Evolutionary conservation across 2,329 filamentous ascomycete genomes (phyloP).

Genomic region (Penicillium thymicola): DNA sequence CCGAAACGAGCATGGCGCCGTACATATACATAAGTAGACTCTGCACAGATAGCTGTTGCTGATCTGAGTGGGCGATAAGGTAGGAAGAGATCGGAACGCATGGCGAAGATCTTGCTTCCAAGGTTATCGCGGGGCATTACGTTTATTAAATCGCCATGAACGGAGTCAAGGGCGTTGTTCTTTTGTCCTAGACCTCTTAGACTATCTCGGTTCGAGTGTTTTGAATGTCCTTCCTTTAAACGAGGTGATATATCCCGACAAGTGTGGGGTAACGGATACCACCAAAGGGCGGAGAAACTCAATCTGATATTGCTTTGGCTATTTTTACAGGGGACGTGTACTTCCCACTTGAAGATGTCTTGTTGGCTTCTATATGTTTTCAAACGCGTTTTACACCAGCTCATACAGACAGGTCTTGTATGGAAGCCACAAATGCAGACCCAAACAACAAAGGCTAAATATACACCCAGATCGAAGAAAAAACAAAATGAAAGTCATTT

Average conservation of each 20-base stretch:
- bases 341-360: not conserved
- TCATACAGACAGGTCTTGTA: not conserved
- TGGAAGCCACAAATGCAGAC: conserved; percentile 4
- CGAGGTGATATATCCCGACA: not conserved
- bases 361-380: not conserved
- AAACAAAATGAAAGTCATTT: conserved; percentile 2
- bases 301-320: not conserved
- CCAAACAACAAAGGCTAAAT: conserved; percentile 18
- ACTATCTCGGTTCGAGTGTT: not conserved
- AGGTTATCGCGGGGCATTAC: not conserved
- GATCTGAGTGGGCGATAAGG: conserved; percentile 8
- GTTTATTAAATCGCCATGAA: not conserved
- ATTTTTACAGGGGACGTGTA: not conserved
- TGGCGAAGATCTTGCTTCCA: not conserved
- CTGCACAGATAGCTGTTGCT: not conserved
- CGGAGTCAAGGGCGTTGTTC: too few relatives aligned
- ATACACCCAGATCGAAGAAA: conserved; percentile 20
- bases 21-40: not conserved
- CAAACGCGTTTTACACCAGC: not conserved
- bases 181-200: not conserved
- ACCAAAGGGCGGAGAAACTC: not conserved
- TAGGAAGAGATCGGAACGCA: not conserved
- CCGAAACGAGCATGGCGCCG: not conserved
- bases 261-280: not conserved
- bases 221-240: not conserved